Base-by-base conservation (phyloP, 371 early-diverging fungal species). In the Zopfochytrium polystomum region DNA sequence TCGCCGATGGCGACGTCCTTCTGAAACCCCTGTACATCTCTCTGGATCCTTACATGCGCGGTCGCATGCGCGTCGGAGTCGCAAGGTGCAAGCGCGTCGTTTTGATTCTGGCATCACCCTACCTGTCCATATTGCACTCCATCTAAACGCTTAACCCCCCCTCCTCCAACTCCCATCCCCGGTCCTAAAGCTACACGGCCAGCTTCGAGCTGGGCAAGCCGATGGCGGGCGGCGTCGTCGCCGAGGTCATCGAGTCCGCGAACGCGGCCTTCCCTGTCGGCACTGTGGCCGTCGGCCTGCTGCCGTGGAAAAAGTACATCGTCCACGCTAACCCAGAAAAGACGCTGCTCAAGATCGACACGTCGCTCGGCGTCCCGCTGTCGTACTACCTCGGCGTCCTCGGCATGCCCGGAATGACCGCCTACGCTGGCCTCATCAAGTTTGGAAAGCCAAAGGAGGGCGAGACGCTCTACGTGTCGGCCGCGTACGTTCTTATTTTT, bases 351-450 rank as follows among this genome's bases (percentile, higher is more conserved):
- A 72, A 72, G 57, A 30, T 72, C 25, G 47, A 57, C 20, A 25
- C 52, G 31, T 13, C 26, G 1, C 34, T 26, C 26, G 61, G 47
- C 13, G 53, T 73, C 13, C 76, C 81, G 18, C 70, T 74, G 27
- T 68, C 73, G n/a, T 80, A 74, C 47, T 78, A 72, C 57, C 58
- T 76, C 23, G 76, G 76, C 18, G 42, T 71, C 33, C 59, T 71
- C 13, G 85, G 88, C 31, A 61, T 80, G 76, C 83, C 84, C 18
- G 83, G 85, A 11, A 61, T 83, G 63, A 87, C 87, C 3, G 87
- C 84, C 11, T 87, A 84, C 68, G 72, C 76, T 53, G 88, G 88
- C 33, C 65, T 87, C 20, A 49, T 71, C 45, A 73, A 74, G 43
- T 70, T 80, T 52, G 80, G 82, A n/a, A 65, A 76, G 7, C 83